Evolutionary conservation across 345 rosid species (phyloP).

Genomic region (Aurinia saxatilis): DNA sequence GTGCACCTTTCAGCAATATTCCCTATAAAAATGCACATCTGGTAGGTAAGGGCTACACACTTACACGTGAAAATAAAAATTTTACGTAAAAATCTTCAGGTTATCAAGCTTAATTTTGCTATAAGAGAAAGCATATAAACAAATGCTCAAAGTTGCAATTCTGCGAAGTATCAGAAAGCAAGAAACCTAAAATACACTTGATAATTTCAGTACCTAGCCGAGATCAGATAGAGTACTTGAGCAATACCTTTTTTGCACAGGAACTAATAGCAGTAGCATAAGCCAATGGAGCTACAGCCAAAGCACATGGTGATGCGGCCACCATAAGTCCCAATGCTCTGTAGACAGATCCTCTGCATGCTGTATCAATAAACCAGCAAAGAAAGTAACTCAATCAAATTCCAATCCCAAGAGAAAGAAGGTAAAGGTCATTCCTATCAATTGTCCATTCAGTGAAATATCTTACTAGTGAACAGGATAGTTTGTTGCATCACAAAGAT

Average conservation of each 20-base stretch:
- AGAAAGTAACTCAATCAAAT: background rate
- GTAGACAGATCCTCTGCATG: conserved; percentile 88
- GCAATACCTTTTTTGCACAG: conserved; percentile 82
- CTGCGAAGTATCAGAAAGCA: background rate
- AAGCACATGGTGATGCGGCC: conserved; percentile 96
- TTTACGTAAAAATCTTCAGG: background rate
- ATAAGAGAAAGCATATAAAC: background rate
- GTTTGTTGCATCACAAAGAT: background rate
- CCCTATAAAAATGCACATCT: conserved; percentile 42
- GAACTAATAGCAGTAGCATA: conserved; percentile 95
- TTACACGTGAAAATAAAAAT: background rate
- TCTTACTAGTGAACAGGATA: background rate
- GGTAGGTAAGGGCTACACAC: background rate
- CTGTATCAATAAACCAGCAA: conserved; percentile 34
- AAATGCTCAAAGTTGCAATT: background rate
- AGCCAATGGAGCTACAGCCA: conserved; percentile 98
- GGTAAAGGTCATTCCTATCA: background rate
- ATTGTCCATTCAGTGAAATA: background rate
- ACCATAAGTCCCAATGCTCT: conserved; percentile 95
- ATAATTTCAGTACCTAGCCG: background rate
- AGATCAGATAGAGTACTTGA: background rate
- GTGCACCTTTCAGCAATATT: conserved; percentile 92
- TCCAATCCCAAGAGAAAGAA: background rate
- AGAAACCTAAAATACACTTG: background rate
- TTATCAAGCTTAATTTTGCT: background rate